Base-by-base conservation (phyloP, 140 eudicot genomes). In the Cichorium intybus region DNA sequence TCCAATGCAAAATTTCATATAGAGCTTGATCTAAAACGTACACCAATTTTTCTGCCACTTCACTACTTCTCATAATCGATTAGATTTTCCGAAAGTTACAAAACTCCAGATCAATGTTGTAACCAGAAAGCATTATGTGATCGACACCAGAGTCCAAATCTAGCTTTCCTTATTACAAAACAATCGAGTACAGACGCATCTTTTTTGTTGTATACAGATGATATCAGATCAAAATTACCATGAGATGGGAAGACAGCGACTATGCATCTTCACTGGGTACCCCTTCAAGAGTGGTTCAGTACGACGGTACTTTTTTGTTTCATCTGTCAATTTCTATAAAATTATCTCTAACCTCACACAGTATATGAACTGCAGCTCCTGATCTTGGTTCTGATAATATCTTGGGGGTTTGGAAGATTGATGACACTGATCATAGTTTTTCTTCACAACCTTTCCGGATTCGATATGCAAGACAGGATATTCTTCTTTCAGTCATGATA, bases 241-340 rank as follows among this genome's bases (percentile, higher is more conserved):
- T 92, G 95, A 88, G 95, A 75, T 92, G 96, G 98, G 98, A 92
- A 85, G 87, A 92, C 41, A 79, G 71, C 43, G 90, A 75, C 22
- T 26, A 57, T 31, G 62, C 78, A 26, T 60, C 72, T 74, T 56
- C 28, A 17, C 56, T 77, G 18, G 98, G 85, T 7, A 77, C 81
- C 11, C 98, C 98, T 39, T 82, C n/a, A n/a, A n/a, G n/a, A n/a
- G n/a, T n/a, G n/a, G n/a, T n/a, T n/a, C n/a, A n/a, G n/a, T n/a
- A n/a, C 98, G 98, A 88, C 64, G 96, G 98, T 88, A 79, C 60
- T 14, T 65, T 52, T 20, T 34, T 51, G n/a, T 69, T 74, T 56
- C 21, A 39, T 45, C n/a, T 28, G 45, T 53, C 49, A 64, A 52
- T 21, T 27, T 62, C 27, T 39, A 21, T 47, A 41, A 24, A 24